Evolutionary conservation across 306 rosid species (phyloP).

Genomic region (Sicyos baderoa): DNA sequence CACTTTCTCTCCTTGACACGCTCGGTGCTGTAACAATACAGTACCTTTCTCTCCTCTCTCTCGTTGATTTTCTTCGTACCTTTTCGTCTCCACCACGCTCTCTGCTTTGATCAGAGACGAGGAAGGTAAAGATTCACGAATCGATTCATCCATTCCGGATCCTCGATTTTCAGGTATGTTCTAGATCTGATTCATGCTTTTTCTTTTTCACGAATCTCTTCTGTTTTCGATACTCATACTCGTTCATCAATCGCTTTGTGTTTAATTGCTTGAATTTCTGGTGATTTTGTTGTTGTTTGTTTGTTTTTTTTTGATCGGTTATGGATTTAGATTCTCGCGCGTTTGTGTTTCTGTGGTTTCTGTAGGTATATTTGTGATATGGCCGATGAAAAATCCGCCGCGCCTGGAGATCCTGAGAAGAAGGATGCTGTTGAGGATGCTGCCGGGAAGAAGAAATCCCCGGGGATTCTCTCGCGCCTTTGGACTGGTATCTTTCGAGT

Average conservation of each 20-base stretch:
- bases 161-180: constrained; percentile 14
- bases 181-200: constrained; percentile 9
- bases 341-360: not conserved
- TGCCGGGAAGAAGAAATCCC: constrained; percentile 45
- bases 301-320: not conserved
- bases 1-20: not conserved
- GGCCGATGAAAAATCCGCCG: constrained; percentile 64
- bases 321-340: not conserved
- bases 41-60: not conserved
- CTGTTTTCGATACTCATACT: not conserved
- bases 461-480: constrained; percentile 55
- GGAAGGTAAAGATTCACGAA: not conserved
- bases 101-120: constrained; percentile 15
- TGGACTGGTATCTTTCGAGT: constrained; percentile 63
- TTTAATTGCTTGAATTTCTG: not conserved
- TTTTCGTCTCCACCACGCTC: constrained; percentile 7
- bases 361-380: constrained; percentile 20
- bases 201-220: not conserved
- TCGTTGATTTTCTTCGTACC: constrained; percentile 9
- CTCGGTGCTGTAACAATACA: constrained; percentile 10
- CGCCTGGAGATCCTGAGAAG: constrained; percentile 37
- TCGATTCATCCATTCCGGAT: not conserved
- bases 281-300: not conserved
- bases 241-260: not conserved
- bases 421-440: constrained; percentile 30